phyloP scores from a whole-genome alignment of 805 yeast species.

The Saturnispora saitoi region DNA sequence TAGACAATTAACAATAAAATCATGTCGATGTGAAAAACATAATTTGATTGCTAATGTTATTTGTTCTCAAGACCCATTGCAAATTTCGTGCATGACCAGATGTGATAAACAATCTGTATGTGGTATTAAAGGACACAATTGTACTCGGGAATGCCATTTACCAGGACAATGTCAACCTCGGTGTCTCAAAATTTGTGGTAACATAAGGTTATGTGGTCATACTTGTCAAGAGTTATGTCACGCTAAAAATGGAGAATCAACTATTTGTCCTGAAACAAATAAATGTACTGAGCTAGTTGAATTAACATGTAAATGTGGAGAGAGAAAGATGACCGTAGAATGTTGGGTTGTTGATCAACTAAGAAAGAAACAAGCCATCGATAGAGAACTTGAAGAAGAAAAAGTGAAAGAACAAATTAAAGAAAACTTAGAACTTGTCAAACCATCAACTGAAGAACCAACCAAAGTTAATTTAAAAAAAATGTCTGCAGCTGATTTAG shows the following conservation, averaged over 20 bases:
- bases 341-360: constrained; percentile 38
- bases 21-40: constrained; percentile 26
- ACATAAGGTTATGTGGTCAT: constrained; percentile 59
- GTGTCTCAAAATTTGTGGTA: constrained; percentile 56
- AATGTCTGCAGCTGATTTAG: too few species aligned
- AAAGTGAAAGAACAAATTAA: background rate
- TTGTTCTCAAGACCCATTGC: constrained; percentile 49
- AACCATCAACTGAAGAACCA: background rate
- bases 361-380: background rate
- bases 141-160: constrained; percentile 47
- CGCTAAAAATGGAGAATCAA: constrained; percentile 26
- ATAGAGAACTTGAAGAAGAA: background rate
- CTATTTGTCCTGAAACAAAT: constrained; percentile 40
- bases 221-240: constrained; percentile 59
- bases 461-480: too few species aligned
- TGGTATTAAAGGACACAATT: constrained; percentile 38
- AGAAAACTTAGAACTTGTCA: background rate
- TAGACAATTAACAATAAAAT: constrained; percentile 34
- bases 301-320: constrained; percentile 59
- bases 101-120: constrained; percentile 46
- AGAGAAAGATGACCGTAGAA: constrained; percentile 35
- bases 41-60: constrained; percentile 47
- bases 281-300: constrained; percentile 45
- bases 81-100: constrained; percentile 56
- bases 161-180: constrained; percentile 49